Evolutionary conservation across 1,284 basidiomycete genomes (phyloP).

Genomic region (Heterobasidion irregulare): DNA sequence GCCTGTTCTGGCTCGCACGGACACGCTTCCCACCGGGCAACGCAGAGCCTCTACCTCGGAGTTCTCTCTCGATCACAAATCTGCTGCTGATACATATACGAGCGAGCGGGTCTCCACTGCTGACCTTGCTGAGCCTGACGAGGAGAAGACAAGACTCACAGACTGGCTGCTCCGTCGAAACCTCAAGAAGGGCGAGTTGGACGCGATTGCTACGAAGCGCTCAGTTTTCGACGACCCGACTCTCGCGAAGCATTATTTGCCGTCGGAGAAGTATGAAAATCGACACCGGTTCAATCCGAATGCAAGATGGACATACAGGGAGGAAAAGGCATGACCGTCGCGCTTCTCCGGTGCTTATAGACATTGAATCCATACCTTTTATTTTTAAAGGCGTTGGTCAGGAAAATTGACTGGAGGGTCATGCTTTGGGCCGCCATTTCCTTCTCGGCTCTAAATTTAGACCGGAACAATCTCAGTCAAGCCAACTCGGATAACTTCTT

Average conservation of each 20-base stretch:
- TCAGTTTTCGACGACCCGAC: constrained; percentile 52
- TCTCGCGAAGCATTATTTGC: constrained; percentile 45
- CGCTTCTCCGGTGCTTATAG: neutral
- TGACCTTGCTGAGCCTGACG: constrained; percentile 10
- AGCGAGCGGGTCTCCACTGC: neutral
- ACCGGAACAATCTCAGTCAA: constrained; percentile 47
- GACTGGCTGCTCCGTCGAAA: constrained; percentile 11
- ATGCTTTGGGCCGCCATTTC: constrained; percentile 59
- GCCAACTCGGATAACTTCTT: constrained; percentile 66
- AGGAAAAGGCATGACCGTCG: constrained; percentile 40
- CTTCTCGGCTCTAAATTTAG: constrained; percentile 49
- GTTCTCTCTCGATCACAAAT: constrained; percentile 5
- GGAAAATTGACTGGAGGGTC: constrained; percentile 56
- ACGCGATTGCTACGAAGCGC: constrained; percentile 44
- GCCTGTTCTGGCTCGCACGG: neutral
- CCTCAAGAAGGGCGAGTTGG: constrained; percentile 19
- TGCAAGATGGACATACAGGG: constrained; percentile 62
- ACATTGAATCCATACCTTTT: neutral
- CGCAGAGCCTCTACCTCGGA: neutral
- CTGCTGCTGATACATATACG: neutral
- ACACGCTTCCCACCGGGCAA: neutral
- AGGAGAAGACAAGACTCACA: constrained; percentile 6
- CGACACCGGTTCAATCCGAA: constrained; percentile 55
- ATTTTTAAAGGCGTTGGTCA: constrained; percentile 32
- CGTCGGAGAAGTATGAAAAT: constrained; percentile 53